Percentiles rank a stretch among this genome's conserved stretches.
These are phyloP conservation scores for Wickerhamiella vanderwaltii DNA, from an alignment of 805 yeast species.

Conservation along the genomic window DNA sequence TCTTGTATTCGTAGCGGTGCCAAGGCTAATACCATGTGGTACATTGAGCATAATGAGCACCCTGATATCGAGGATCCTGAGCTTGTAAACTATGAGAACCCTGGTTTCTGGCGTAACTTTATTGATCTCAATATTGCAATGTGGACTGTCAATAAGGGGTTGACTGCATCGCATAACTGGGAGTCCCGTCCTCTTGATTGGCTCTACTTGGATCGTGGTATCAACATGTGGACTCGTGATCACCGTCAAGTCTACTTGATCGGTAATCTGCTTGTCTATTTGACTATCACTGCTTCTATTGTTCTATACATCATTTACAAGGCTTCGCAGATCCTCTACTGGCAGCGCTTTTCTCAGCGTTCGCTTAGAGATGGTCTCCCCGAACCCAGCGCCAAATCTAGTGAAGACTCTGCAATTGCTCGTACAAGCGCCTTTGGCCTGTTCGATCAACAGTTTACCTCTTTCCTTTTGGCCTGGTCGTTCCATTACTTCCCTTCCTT, in stretches of 20 bases:
- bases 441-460: slow-evolving; percentile 31
- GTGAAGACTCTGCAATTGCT: slow-evolving; percentile 1
- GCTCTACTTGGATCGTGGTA: slow-evolving; percentile 50
- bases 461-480: slow-evolving; percentile 44
- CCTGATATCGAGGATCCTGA: slow-evolving; percentile 34
- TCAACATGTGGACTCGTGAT: slow-evolving; percentile 40
- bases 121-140: slow-evolving; percentile 45
- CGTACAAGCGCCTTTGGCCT: slow-evolving; percentile 18
- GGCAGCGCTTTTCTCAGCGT: slow-evolving; percentile 28
- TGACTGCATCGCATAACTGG: slow-evolving; percentile 38
- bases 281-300: slow-evolving; percentile 31
- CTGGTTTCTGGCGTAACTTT: slow-evolving; percentile 40
- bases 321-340: slow-evolving; percentile 25
- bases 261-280: slow-evolving; percentile 54
- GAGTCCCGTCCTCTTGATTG: slow-evolving; percentile 49
- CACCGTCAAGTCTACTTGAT: slow-evolving; percentile 41
- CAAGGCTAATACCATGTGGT: slow-evolving; percentile 57
- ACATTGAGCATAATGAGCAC: slow-evolving; percentile 52
- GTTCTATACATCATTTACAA: slow-evolving; percentile 23
- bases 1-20: slow-evolving; percentile 70
- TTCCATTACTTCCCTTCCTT: slow-evolving; percentile 48
- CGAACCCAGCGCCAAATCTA: not conserved
- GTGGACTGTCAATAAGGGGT: slow-evolving; percentile 38
- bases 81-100: slow-evolving; percentile 26
- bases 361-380: slow-evolving; percentile 6